A percentile compares a stretch with the other conserved stretches of the same genome.
These are phyloP conservation scores for Bertia moriformis DNA, from an alignment of 2,329 filamentous ascomycete genomes.

Conservation along the genomic window DNA sequence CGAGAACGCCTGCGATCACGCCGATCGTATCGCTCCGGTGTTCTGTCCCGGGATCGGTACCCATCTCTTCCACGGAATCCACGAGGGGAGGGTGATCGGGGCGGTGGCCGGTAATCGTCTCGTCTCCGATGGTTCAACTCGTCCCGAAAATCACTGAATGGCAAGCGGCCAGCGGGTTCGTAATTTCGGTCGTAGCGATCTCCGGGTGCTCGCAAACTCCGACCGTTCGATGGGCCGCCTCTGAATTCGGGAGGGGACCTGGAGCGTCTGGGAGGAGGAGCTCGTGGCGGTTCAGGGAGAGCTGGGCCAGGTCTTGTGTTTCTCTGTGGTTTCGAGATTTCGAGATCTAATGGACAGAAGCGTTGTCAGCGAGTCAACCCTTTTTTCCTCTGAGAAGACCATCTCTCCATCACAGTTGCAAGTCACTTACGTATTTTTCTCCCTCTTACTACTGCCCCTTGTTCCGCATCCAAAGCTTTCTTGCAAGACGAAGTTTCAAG, in stretches of 20 bases:
- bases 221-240: slow-evolving; percentile 20
- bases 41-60: slow-evolving; percentile 1
- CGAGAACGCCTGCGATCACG: not conserved
- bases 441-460: slow-evolving; percentile 50
- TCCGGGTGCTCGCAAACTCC: not conserved
- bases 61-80: not conserved
- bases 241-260: slow-evolving; percentile 37
- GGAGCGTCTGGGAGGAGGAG: slow-evolving; percentile 14
- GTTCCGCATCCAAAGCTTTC: slow-evolving; percentile 45
- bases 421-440: slow-evolving; percentile 53
- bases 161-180: not conserved
- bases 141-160: not conserved
- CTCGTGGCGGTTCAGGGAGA: not conserved
- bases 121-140: not conserved
- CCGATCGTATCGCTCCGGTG: not conserved
- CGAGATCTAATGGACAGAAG: slow-evolving; percentile 38
- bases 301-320: slow-evolving; percentile 30
- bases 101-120: not conserved
- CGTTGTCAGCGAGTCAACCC: too few species aligned
- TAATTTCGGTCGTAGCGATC: not conserved
- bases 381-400: not conserved
- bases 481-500: slow-evolving; percentile 47
- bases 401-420: not conserved
- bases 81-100: not conserved
- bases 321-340: slow-evolving; percentile 61